phyloP scores from a whole-genome alignment of 2,329 filamentous ascomycete species.

The Berkeleyomyces rouxiae region DNA sequence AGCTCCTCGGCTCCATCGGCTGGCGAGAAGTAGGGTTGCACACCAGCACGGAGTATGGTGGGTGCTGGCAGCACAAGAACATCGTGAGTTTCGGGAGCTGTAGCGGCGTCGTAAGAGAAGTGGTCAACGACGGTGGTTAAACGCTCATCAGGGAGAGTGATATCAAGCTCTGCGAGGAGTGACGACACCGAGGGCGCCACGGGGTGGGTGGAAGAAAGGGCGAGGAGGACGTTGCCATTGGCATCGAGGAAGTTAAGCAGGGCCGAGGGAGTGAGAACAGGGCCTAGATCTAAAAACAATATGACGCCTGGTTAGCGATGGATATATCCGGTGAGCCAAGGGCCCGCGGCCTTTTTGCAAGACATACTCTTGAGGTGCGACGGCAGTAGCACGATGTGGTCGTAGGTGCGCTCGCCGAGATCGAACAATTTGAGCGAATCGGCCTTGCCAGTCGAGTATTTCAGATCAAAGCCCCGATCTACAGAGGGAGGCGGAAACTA shows the following conservation, averaged over 20 bases:
- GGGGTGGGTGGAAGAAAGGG: conserved; percentile 55
- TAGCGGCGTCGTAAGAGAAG: conserved; percentile 74
- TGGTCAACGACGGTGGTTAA: conserved; percentile 81
- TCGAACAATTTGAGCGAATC: conserved; percentile 62
- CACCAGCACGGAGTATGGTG: conserved; percentile 43
- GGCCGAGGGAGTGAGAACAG: conserved; percentile 67
- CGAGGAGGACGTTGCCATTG: conserved; percentile 77
- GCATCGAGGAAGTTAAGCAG: conserved; percentile 85
- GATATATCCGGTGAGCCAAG: too few relatives aligned
- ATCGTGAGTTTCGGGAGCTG: conserved; percentile 70
- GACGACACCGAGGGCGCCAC: conserved; percentile 59
- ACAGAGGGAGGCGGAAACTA: conserved; percentile 4
- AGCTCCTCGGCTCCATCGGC: conserved; percentile 32
- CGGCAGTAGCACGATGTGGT: conserved; percentile 80
- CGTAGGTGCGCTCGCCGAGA: conserved; percentile 74
- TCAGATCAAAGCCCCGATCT: conserved; percentile 72
- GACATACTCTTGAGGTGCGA: conserved; percentile 68
- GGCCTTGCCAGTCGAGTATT: conserved; percentile 70
- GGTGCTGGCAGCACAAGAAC: conserved; percentile 66
- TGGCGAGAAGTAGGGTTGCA: conserved; percentile 63
- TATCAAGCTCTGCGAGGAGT: conserved; percentile 74
- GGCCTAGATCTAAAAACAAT: conserved; percentile 52
- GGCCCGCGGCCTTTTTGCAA: background rate
- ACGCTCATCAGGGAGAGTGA: conserved; percentile 72
- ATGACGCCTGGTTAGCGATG: background rate